phyloP scores from a whole-genome alignment of 306 rosid species.

The Glycine soja region DNA sequence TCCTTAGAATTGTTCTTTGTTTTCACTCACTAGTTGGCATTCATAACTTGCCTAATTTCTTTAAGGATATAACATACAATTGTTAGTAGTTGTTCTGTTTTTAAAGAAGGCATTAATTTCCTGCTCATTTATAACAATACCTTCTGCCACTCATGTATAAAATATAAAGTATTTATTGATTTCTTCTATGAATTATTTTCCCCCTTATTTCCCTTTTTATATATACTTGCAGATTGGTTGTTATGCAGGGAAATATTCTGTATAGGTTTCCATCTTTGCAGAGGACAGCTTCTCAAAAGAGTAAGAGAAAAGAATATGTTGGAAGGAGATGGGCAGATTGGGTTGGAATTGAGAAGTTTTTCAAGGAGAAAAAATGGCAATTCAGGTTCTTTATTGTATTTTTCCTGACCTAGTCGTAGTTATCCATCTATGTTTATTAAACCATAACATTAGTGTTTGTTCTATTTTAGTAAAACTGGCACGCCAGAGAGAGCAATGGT shows the following conservation, averaged over 20 bases:
- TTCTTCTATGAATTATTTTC: constrained; percentile 16
- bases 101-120: constrained; percentile 1
- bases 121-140: constrained; percentile 3
- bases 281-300: constrained; percentile 83
- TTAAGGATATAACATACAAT: constrained; percentile 22
- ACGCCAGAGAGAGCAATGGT: constrained; percentile 84
- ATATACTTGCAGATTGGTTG: constrained; percentile 48
- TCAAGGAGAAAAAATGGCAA: constrained; percentile 84
- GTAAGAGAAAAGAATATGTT: constrained; percentile 87
- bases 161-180: neutral
- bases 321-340: constrained; percentile 95
- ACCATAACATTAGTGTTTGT: constrained; percentile 33
- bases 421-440: constrained; percentile 32
- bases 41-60: constrained; percentile 28
- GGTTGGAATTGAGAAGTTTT: constrained; percentile 83
- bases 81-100: constrained; percentile 30
- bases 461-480: constrained; percentile 72
- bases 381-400: constrained; percentile 70
- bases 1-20: constrained; percentile 38
- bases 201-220: constrained; percentile 3
- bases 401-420: constrained; percentile 31
- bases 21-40: constrained; percentile 26
- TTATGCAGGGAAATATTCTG: constrained; percentile 93
- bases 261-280: constrained; percentile 94
- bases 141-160: constrained; percentile 2